phyloP scores from a whole-genome alignment of 1,139 yeast genomes.

The Saccharomyces hybrid region DNA sequence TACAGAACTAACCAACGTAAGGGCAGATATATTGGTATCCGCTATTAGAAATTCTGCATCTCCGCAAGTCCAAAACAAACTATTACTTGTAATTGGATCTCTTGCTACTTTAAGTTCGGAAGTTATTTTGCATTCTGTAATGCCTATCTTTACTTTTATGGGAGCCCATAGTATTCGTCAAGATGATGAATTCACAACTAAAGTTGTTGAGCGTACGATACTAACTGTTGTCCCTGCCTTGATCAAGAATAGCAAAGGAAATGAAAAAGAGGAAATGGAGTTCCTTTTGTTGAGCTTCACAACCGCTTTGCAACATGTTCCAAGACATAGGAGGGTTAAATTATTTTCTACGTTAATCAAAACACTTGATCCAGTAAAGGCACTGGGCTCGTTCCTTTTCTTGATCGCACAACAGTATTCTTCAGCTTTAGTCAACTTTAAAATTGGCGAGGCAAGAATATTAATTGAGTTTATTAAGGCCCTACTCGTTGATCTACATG shows the following conservation, averaged over 20 bases:
- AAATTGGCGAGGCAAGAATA: slow-evolving; percentile 55
- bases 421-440: slow-evolving; percentile 45
- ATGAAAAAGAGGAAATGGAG: slow-evolving; percentile 59
- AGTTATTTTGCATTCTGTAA: slow-evolving; percentile 84
- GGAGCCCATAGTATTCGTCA: slow-evolving; percentile 96
- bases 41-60: slow-evolving; percentile 83
- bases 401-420: slow-evolving; percentile 75
- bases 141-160: slow-evolving; percentile 99
- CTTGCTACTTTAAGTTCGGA: slow-evolving; percentile 87
- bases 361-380: slow-evolving; percentile 61
- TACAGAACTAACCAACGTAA: slow-evolving; percentile 58
- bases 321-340: slow-evolving; percentile 89
- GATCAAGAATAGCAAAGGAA: slow-evolving; percentile 48
- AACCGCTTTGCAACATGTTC: slow-evolving; percentile 90
- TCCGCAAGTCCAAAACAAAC: slow-evolving; percentile 89
- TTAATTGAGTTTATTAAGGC: slow-evolving; percentile 64
- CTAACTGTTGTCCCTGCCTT: slow-evolving; percentile 87
- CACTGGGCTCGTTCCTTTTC: slow-evolving; percentile 67
- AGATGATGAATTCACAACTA: slow-evolving; percentile 90
- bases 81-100: slow-evolving; percentile 76
- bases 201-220: slow-evolving; percentile 88
- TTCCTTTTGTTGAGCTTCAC: slow-evolving; percentile 81
- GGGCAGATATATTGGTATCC: slow-evolving; percentile 86
- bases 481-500: slow-evolving; percentile 58
- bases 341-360: slow-evolving; percentile 69